These are phyloP conservation scores for Periconia sp. DNA, from an alignment of 2,329 filamentous ascomycete genomes.

Conservation along the genomic window DNA sequence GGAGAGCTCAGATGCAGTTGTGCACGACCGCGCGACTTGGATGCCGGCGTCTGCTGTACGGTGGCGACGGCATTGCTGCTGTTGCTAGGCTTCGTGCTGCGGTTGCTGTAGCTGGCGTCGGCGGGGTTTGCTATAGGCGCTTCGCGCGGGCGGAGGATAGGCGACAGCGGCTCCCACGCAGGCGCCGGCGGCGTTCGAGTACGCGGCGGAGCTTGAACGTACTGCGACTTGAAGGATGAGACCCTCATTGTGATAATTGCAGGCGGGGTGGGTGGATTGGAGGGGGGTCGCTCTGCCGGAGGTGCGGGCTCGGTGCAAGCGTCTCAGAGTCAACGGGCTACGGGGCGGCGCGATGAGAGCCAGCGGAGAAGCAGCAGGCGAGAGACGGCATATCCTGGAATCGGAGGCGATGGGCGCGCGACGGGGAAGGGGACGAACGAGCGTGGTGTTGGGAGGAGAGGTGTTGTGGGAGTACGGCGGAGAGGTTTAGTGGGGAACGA, in stretches of 20 bases:
- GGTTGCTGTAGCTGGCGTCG: slow-evolving; percentile 18
- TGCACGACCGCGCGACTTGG: slow-evolving; percentile 12
- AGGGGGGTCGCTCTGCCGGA: slow-evolving; percentile 24
- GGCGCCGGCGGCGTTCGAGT: slow-evolving; percentile 39
- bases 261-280: slow-evolving; percentile 19
- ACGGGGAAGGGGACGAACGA: slow-evolving; percentile 22
- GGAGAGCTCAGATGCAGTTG: slow-evolving; percentile 16
- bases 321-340: slow-evolving; percentile 36
- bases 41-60: slow-evolving; percentile 6
- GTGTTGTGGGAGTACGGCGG: slow-evolving; percentile 15
- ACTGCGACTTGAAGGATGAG: slow-evolving; percentile 42
- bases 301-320: slow-evolving; percentile 30
- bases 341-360: slow-evolving; percentile 29
- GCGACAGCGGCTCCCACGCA: slow-evolving; percentile 44
- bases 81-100: slow-evolving; percentile 9
- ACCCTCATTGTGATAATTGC: slow-evolving; percentile 34
- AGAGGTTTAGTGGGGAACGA: slow-evolving; percentile 13
- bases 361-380: slow-evolving; percentile 24
- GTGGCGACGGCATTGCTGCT: slow-evolving; percentile 7
- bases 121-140: slow-evolving; percentile 29
- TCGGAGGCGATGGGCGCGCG: slow-evolving; percentile 21
- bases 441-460: slow-evolving; percentile 20
- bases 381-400: slow-evolving; percentile 33
- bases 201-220: slow-evolving; percentile 37
- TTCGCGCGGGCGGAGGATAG: slow-evolving; percentile 29